Evolutionary conservation across 805 yeast species (phyloP), one percentile per base, ranked within the genome.

Genomic region (Lipomyces lipofer): DNA sequence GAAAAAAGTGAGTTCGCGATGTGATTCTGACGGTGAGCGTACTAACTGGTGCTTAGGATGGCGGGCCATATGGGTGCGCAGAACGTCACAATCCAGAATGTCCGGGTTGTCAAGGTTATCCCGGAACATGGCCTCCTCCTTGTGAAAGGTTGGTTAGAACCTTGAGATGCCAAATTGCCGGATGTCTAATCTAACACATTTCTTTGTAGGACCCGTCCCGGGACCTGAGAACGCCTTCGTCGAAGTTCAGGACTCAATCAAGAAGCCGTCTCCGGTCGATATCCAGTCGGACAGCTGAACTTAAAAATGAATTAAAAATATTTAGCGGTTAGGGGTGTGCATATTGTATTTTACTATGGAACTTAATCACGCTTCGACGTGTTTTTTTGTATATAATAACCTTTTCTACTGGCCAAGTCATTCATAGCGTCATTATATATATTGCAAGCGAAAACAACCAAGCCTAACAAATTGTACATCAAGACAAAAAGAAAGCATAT

Each of bases 41-140:
- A 1, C 19, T 25, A 13, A 21, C 30, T 22, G 13, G 40, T 19
- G 8, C 12, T n/a, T 21, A 49, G 47, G 73, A 92, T 94, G 99
- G 95, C 98, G 33, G 99, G 99, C 62, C 87, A 88, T 71, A 85
- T 91, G 94, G 99, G 99, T 63, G 84, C 81, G 58, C 77, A 80
- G 51, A 77, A 75, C 63, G 79, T 81, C 58, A 92, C 98, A 2
- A 80, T 83, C 24, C 86, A 83, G 69, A 91, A 89, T 69, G 77
- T 83, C 24, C 78, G 84, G 67, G 84, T 94, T 21, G 75, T 94
- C 66, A 86, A 86, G 67, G 85, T 85, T 9, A 91, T 88, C 69
- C 89, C 85, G 43, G 90, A 80, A 49, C 82, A 84, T 52, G 96
- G 96, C 9, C 83, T 88, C 52, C 75, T 94, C 47, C 75, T 91